A percentile compares a stretch with the other conserved stretches of the same genome.
These are phyloP conservation scores for Pythium angustatum DNA, from an alignment of 352 stramenopile genomes.

Conservation along the genomic window DNA sequence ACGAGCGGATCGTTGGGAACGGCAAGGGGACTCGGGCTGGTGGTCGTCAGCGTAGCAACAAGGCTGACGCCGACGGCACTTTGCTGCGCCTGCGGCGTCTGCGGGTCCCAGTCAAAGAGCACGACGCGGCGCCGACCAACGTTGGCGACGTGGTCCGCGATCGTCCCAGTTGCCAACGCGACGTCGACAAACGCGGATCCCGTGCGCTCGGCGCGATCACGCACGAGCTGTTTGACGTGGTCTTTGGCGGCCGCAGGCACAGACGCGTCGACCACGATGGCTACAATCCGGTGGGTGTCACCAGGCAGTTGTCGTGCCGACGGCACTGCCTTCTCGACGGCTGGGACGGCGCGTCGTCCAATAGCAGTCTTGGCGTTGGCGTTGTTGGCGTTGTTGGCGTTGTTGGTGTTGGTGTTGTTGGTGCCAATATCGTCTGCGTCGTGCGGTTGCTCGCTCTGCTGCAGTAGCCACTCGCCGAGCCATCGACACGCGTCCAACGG, in stretches of 20 bases:
- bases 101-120: slow-evolving; percentile 21
- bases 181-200: slow-evolving; percentile 43
- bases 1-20: background rate
- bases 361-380: background rate
- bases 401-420: background rate
- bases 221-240: background rate
- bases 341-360: too few relatives aligned
- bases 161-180: background rate
- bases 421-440: background rate
- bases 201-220: background rate
- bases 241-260: background rate
- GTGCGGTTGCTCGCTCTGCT: slow-evolving; percentile 16
- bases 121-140: slow-evolving; percentile 21
- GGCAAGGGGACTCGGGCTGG: too few relatives aligned
- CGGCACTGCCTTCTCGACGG: too few relatives aligned
- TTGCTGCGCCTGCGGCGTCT: background rate
- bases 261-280: slow-evolving; percentile 18
- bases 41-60: slow-evolving; percentile 6
- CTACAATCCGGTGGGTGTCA: slow-evolving; percentile 3
- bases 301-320: background rate
- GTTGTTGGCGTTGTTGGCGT: background rate
- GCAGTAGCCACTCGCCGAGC: slow-evolving; percentile 54
- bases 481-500: slow-evolving; percentile 49
- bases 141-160: background rate
- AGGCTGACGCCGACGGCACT: background rate